A percentile compares a stretch with the other conserved stretches of the same genome.
These are phyloP conservation scores for Phytophthora ramorum DNA, from an alignment of 352 stramenopile genomes.

Conservation along the genomic window DNA sequence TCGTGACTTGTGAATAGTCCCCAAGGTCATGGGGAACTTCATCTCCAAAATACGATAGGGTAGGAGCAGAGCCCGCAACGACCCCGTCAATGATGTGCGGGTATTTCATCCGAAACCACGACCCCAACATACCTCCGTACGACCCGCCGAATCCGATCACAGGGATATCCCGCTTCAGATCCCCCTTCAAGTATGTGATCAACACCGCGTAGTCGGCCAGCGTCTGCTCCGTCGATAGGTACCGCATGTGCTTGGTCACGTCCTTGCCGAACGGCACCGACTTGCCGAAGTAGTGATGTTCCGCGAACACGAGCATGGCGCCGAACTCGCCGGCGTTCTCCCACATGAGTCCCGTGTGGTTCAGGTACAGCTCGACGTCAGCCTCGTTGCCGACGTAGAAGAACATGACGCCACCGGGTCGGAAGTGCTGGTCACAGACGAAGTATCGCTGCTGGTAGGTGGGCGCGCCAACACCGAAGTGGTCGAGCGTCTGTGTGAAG, in stretches of 20 bases:
- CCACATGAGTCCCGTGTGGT: conserved; percentile 97
- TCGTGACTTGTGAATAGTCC: conserved; percentile 36
- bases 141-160: conserved; percentile 80
- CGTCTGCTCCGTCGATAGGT: conserved; percentile 84
- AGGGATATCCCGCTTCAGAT: conserved; percentile 49
- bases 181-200: conserved; percentile 60
- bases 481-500: conserved; percentile 79
- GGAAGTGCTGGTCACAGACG: conserved; percentile 80
- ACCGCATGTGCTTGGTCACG: conserved; percentile 76
- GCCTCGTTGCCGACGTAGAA: conserved; percentile 97
- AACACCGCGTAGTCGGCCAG: conserved; percentile 79
- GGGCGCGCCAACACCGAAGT: conserved; percentile 63
- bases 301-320: conserved; percentile 95
- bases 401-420: conserved; percentile 83
- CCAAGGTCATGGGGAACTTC: conserved; percentile 32
- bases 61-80: conserved; percentile 40
- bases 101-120: conserved; percentile 83
- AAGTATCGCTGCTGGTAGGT: conserved; percentile 92
- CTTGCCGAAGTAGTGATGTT: conserved; percentile 97
- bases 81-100: conserved; percentile 75
- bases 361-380: conserved; percentile 95
- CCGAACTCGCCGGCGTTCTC: conserved; percentile 92
- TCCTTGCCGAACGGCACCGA: conserved; percentile 83
- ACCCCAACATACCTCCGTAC: conserved; percentile 79
- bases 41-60: too few species aligned